These are phyloP conservation scores for Xylaria sp. DNA, from an alignment of 2,329 filamentous ascomycete genomes.

Conservation along the genomic window DNA sequence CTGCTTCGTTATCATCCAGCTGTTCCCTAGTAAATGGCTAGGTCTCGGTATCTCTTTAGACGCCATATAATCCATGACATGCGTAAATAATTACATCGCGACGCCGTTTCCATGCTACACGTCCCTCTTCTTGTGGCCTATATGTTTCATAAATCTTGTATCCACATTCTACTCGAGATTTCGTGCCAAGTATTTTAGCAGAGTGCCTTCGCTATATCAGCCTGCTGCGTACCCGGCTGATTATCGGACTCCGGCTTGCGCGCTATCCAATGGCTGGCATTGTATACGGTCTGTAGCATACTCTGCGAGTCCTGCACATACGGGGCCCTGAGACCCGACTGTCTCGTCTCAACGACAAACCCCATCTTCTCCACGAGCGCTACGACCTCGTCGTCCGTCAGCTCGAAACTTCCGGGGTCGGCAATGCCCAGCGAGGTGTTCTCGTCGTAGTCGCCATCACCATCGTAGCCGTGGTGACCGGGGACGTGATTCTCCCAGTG, in stretches of 20 bases:
- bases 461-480: conserved; percentile 65
- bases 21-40: background rate
- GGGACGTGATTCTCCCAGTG: conserved; percentile 86
- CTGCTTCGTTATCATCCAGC: background rate
- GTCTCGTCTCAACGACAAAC: conserved; percentile 76
- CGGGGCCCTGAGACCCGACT: conserved; percentile 73
- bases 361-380: conserved; percentile 78
- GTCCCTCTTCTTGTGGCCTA: background rate
- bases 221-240: background rate
- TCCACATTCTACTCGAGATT: background rate
- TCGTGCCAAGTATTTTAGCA: background rate
- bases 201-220: background rate
- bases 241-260: conserved; percentile 67
- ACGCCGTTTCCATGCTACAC: conserved; percentile 19
- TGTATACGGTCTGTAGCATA: conserved; percentile 87
- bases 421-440: conserved; percentile 75
- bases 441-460: conserved; percentile 62
- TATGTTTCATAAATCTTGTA: background rate
- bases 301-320: conserved; percentile 89
- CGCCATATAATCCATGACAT: conserved; percentile 20
- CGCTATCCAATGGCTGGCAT: conserved; percentile 85
- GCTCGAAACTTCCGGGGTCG: conserved; percentile 89
- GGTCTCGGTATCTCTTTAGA: conserved; percentile 17
- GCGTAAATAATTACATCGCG: conserved; percentile 17
- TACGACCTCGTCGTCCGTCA: conserved; percentile 89